A percentile compares a stretch with the other conserved stretches of the same genome.
These are phyloP conservation scores for Seiridium cupressi DNA, from an alignment of 2,329 filamentous ascomycete genomes.

Conservation along the genomic window DNA sequence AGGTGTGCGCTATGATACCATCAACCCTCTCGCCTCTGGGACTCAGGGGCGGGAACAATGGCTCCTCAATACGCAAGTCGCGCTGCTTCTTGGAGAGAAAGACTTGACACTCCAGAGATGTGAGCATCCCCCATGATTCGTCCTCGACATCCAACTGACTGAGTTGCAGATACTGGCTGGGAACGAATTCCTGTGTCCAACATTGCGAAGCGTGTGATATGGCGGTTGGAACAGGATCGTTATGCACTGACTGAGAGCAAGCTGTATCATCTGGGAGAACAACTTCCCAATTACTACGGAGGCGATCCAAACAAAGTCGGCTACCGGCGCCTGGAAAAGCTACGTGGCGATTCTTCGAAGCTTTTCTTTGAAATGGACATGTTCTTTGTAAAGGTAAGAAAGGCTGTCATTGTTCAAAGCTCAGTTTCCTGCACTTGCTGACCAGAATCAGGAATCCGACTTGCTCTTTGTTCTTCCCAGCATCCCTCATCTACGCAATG, in stretches of 20 bases:
- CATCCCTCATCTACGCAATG: constrained; percentile 55
- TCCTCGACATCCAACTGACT: background rate
- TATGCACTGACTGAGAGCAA: constrained; percentile 52
- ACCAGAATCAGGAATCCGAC: constrained; percentile 52
- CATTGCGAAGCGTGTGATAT: constrained; percentile 58
- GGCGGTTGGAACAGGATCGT: constrained; percentile 55
- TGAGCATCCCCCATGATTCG: constrained; percentile 35
- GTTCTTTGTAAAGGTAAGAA: constrained; percentile 64
- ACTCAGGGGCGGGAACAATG: constrained; percentile 62
- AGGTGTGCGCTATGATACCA: constrained; percentile 64
- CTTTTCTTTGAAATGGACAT: constrained; percentile 58
- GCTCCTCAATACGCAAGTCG: constrained; percentile 64
- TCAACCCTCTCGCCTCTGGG: constrained; percentile 50
- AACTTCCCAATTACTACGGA: constrained; percentile 52
- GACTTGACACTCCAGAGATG: constrained; percentile 59
- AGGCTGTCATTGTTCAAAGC: background rate
- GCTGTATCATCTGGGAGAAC: constrained; percentile 50
- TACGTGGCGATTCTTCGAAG: constrained; percentile 49
- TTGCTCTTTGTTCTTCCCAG: constrained; percentile 58
- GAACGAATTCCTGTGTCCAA: constrained; percentile 50
- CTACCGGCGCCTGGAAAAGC: constrained; percentile 40
- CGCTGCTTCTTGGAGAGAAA: constrained; percentile 63
- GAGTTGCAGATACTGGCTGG: constrained; percentile 54
- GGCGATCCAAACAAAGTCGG: constrained; percentile 41
- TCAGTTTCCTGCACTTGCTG: constrained; percentile 14